Evolutionary conservation across 768 basidiomycete genomes (phyloP).

Genomic region (Pisolithus microcarpus): DNA sequence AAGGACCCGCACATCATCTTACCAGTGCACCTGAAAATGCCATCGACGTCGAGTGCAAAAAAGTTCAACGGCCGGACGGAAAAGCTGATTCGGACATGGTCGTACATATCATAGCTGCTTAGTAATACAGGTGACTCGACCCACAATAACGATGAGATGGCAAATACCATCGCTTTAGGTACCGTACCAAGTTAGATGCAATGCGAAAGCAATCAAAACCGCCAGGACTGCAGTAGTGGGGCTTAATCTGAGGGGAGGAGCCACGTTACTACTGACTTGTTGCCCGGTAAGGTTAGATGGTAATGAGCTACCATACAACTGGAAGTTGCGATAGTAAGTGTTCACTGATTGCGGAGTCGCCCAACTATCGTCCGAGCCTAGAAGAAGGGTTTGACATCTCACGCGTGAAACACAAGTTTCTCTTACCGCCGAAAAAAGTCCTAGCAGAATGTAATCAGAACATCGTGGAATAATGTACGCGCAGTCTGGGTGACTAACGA

Average conservation of each 20-base stretch:
- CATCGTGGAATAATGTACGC: neutral
- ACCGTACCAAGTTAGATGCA: neutral
- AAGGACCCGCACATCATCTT: slow-evolving; percentile 18
- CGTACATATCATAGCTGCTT: neutral
- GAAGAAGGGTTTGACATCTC: slow-evolving; percentile 6
- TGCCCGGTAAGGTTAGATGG: slow-evolving; percentile 36
- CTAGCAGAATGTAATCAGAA: slow-evolving; percentile 26
- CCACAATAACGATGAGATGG: neutral
- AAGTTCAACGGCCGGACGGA: neutral
- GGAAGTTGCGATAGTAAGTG: slow-evolving; percentile 73
- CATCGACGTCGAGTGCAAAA: slow-evolving; percentile 39
- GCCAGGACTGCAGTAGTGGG: neutral
- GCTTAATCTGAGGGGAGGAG: neutral
- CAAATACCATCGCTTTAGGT: neutral
- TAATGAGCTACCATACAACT: slow-evolving; percentile 50
- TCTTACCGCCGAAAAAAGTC: slow-evolving; percentile 74
- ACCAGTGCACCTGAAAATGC: slow-evolving; percentile 84
- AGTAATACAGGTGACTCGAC: too few relatives aligned
- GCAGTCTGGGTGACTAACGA: slow-evolving; percentile 43
- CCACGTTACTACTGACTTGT: slow-evolving; percentile 11
- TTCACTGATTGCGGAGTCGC: slow-evolving; percentile 60
- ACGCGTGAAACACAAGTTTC: slow-evolving; percentile 1
- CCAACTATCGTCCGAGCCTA: slow-evolving; percentile 63
- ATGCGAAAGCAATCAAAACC: neutral
- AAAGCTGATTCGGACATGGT: too few relatives aligned